These are phyloP conservation scores for Cocos nucifera DNA, from an alignment of 176 grass and related monocot genomes.

Conservation along the genomic window DNA sequence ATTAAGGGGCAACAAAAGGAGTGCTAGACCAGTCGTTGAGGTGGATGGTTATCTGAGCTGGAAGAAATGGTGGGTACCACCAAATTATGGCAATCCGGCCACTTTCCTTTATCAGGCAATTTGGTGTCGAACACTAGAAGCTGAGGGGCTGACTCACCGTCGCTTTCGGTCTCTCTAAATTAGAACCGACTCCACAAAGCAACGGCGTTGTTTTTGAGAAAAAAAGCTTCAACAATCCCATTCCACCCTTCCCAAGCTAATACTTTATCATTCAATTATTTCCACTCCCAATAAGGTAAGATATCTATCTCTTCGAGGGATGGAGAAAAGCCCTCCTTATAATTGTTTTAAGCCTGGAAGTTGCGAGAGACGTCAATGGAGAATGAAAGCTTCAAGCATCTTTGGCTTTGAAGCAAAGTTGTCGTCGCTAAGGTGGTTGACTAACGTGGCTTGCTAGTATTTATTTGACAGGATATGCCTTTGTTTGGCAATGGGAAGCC, in stretches of 20 bases:
- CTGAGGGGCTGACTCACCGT: background rate
- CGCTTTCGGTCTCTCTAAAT: slow-evolving; percentile 8
- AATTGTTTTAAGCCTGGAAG: background rate
- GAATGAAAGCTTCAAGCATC: background rate
- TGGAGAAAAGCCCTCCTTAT: background rate
- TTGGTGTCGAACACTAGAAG: slow-evolving; percentile 3
- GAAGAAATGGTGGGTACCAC: background rate
- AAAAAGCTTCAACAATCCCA: background rate
- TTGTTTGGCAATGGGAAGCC: too few relatives aligned
- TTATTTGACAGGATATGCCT: too few relatives aligned
- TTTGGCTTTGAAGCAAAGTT: background rate
- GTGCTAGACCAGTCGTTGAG: too few relatives aligned
- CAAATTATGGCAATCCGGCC: background rate
- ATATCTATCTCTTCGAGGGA: slow-evolving; percentile 3
- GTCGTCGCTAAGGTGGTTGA: background rate
- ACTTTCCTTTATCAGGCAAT: slow-evolving; percentile 1
- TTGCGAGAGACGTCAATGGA: background rate
- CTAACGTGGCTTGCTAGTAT: background rate
- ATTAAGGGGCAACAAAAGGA: too few relatives aligned
- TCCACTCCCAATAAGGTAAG: background rate
- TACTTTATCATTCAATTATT: slow-evolving; percentile 8
- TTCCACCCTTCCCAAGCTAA: background rate
- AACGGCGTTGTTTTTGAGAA: too few relatives aligned
- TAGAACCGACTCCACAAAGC: background rate
- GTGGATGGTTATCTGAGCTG: too few relatives aligned